Evolutionary conservation across 139 green algal genomes (phyloP).

Genomic region (Chlorella sp.): DNA sequence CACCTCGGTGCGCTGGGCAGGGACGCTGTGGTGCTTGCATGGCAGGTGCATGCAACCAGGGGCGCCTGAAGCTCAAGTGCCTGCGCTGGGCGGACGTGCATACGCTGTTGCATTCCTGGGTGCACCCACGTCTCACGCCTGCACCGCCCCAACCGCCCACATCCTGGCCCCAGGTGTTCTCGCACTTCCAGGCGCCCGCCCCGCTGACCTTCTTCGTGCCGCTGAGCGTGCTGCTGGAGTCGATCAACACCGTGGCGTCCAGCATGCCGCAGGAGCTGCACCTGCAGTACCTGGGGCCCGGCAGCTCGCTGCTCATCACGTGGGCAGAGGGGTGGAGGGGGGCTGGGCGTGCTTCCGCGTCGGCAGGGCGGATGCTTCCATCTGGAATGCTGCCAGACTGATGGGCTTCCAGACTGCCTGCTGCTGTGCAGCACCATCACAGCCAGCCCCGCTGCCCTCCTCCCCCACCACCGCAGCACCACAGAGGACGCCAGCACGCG

Average conservation of each 20-base stretch:
- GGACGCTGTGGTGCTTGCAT: not conserved
- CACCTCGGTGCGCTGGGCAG: conserved; percentile 4
- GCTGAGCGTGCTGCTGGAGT: conserved; percentile 20
- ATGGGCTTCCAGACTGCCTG: too few relatives aligned
- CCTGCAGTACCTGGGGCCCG: conserved; percentile 32
- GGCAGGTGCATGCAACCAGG: too few relatives aligned
- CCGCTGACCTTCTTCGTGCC: conserved; percentile 15
- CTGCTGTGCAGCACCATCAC: too few relatives aligned
- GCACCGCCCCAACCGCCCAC: too few relatives aligned
- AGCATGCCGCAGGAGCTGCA: conserved; percentile 22
- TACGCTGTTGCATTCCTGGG: too few relatives aligned
- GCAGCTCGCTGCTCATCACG: conserved; percentile 32
- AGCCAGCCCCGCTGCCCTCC: not conserved
- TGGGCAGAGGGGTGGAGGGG: not conserved
- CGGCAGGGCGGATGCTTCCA: too few relatives aligned
- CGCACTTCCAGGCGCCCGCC: not conserved
- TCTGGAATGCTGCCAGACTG: too few relatives aligned
- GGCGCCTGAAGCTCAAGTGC: too few relatives aligned
- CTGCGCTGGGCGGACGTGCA: too few relatives aligned
- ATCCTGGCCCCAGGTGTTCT: conserved; percentile 19
- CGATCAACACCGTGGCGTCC: conserved; percentile 30
- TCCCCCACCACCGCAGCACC: not conserved
- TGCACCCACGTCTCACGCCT: too few relatives aligned
- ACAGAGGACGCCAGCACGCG: conserved; percentile 3
- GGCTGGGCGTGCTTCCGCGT: too few relatives aligned